Base-by-base conservation (phyloP, 257 asterid species). In the Scutellaria galericulata region DNA sequence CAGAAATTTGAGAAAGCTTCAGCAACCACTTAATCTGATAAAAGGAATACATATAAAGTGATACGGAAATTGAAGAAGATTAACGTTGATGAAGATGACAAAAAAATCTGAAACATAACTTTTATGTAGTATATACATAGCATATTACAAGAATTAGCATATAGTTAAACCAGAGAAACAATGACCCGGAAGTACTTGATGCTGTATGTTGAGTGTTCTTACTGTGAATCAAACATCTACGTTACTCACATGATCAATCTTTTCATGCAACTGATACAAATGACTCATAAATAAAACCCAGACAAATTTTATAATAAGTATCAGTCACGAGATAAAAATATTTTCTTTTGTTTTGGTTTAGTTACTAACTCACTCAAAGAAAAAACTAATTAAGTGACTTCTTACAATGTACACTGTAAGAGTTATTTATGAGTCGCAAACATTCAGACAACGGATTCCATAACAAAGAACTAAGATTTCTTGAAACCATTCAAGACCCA, bases 1-100 rank as follows among this genome's bases (percentile, higher is more conserved):
- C 95, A 35, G 91, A 75, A 51, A 86, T 82, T 81, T 87, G 82
- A 20, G 98, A 90, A 59, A 93, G 90, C 80, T 90, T 93, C 76
- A 90, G 66, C 88, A 90, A 67, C 98, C 98, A 90, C 74, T 68
- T 92, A 76, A 92, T 67, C 98, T 92, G 83, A 64, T 9, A 76
- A 45, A 77, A 56, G 20, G 24, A 24, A 72, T 24, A 79, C 48
- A 64, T 65, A 27, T 3, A 48, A 22, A 65, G 52, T 14, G 40
- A 56, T 9, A 47, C 56, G 11, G 40, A 31, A 72, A 68, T 64
- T 45, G 45, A 60, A 53, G 12, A 52, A 13, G n/a, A 14, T 42
- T 44, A 42, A 76, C 14, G 31, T 53, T 57, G 66, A 69, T 52
- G 44, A 62, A 31, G 37, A 40, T 59, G 8, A 40, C 14, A 1